Percentiles rank a stretch among this genome's conserved stretches.
These are phyloP conservation scores for Aechmea fasciata DNA, from an alignment of 176 grass and related monocot species.

Conservation along the genomic window DNA sequence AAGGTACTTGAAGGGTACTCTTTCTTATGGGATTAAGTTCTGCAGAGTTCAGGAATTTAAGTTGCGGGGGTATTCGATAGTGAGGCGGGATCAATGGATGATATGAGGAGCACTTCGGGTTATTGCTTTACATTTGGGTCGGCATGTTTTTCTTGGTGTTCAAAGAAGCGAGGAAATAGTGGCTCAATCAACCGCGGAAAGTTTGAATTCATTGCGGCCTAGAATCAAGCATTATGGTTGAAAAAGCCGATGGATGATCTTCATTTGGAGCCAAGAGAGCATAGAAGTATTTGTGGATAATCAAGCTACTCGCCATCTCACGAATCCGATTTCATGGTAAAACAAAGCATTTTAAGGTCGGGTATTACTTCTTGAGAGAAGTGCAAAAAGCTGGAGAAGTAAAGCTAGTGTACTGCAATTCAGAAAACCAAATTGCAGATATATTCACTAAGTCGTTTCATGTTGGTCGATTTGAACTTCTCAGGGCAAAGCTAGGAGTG, in stretches of 20 bases:
- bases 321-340: conserved; percentile 8
- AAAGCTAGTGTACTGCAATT: no score
- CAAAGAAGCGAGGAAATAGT: background rate
- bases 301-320: background rate
- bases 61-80: background rate
- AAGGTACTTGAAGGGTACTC: no score
- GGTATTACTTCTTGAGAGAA: no score
- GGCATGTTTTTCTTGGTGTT: background rate
- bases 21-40: background rate
- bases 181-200: background rate
- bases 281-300: background rate
- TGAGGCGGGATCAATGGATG: background rate
- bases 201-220: background rate
- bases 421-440: no score
- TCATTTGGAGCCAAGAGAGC: background rate
- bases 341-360: background rate
- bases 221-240: conserved; percentile 5
- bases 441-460: no score
- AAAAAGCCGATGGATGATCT: background rate
- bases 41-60: background rate
- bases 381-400: no score
- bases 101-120: conserved; percentile 10
- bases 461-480: no score
- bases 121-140: conserved; percentile 4
- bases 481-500: no score